Conservation (phyloP, 495 filamentous ascomycete genomes). For the Penicillium arizonense region DNA sequence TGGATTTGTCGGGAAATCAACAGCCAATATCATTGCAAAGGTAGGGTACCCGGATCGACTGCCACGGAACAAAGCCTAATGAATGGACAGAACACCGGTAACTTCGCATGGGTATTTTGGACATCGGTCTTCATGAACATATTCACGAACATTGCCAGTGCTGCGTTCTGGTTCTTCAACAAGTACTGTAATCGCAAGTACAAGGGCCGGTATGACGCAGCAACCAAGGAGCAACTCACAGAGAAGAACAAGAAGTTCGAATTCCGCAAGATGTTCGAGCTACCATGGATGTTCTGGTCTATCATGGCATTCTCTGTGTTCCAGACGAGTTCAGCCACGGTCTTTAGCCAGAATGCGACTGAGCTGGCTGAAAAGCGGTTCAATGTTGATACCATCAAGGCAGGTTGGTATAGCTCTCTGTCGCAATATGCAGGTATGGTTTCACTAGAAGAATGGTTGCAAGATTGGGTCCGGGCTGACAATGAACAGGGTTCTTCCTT, state of each 20-base stretch:
- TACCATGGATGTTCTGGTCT: conserved; percentile 46
- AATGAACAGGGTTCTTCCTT: conserved; percentile 33
- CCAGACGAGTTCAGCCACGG: conserved; percentile 38
- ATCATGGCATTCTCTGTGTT: conserved; percentile 42
- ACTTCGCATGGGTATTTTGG: conserved; percentile 49
- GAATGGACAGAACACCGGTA: conserved; percentile 32
- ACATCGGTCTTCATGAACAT: conserved; percentile 48
- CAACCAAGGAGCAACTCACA: conserved; percentile 38
- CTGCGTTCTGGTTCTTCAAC: conserved; percentile 42
- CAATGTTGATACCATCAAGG: conserved; percentile 36
- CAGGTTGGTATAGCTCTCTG: conserved; percentile 45
- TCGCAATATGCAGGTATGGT: conserved; percentile 40
- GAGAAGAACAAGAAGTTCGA: conserved; percentile 49
- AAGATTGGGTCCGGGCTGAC: not conserved
- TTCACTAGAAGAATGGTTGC: not conserved
- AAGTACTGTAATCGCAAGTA: conserved; percentile 34
- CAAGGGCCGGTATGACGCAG: conserved; percentile 30
- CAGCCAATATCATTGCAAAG: conserved; percentile 37
- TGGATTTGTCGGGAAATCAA: conserved; percentile 35
- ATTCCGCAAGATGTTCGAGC: conserved; percentile 37
- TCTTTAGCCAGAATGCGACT: conserved; percentile 44
- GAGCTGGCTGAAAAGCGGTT: conserved; percentile 45
- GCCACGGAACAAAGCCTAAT: not conserved
- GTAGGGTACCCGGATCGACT: not conserved
- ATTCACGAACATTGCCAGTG: conserved; percentile 41